Percentiles rank a stretch among this genome's conserved stretches.
Evolutionary conservation across 108 stramenopile species (phyloP).

Genomic region (Bacterosira constricta): DNA sequence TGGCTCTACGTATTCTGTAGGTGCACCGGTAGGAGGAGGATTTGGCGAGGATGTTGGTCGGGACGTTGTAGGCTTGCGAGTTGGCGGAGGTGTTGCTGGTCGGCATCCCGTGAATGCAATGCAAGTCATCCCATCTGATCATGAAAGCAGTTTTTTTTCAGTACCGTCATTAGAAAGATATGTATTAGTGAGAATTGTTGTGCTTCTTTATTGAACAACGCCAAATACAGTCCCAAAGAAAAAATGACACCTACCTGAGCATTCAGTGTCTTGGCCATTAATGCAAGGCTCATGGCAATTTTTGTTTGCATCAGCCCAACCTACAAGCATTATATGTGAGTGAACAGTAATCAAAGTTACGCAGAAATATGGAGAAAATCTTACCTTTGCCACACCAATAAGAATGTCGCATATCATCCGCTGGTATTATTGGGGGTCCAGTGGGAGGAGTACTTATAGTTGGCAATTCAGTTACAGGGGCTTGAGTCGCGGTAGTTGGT

Average conservation of each 20-base stretch:
- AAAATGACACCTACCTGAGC: slow-evolving; percentile 11
- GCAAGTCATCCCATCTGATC: slow-evolving; percentile 7
- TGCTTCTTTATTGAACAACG: too few relatives aligned
- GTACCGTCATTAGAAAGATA: too few relatives aligned
- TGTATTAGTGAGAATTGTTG: too few relatives aligned
- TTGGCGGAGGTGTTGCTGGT: slow-evolving; percentile 10
- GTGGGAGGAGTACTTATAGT: slow-evolving; percentile 11
- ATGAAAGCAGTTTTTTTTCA: too few relatives aligned
- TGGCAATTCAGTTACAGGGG: not conserved
- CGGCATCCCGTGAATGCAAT: slow-evolving; percentile 39
- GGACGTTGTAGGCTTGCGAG: not conserved
- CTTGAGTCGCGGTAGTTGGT: slow-evolving; percentile 10
- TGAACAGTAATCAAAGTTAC: not conserved
- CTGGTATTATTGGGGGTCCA: slow-evolving; percentile 29
- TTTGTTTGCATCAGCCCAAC: slow-evolving; percentile 34
- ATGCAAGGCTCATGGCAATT: slow-evolving; percentile 35
- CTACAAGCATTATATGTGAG: not conserved
- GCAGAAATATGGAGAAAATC: not conserved
- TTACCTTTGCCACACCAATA: slow-evolving; percentile 42
- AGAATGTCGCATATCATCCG: slow-evolving; percentile 39
- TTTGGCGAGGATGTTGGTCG: not conserved
- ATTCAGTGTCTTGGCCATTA: slow-evolving; percentile 40
- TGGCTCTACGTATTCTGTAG: not conserved
- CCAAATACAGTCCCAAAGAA: not conserved
- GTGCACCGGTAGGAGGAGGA: not conserved